phyloP scores from a whole-genome alignment of 2,329 filamentous ascomycete genomes.

The Bipolaris cookei region DNA sequence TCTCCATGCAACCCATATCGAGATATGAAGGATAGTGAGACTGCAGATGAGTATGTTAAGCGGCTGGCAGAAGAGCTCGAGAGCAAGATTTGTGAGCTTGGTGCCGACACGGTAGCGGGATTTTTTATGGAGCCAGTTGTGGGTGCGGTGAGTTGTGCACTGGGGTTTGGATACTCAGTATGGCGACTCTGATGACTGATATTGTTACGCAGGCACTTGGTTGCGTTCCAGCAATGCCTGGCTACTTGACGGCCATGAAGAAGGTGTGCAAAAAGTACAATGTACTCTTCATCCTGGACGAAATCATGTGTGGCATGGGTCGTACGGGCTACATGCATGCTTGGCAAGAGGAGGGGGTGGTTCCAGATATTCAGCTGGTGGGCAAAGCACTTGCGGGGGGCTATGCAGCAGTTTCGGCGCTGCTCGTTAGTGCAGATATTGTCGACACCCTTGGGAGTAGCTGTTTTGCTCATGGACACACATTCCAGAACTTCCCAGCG shows the following conservation, averaged over 20 bases:
- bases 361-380: constrained; percentile 70
- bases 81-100: constrained; percentile 66
- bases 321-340: constrained; percentile 65
- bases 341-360: constrained; percentile 64
- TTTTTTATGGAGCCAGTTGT: constrained; percentile 78
- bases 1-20: constrained; percentile 72
- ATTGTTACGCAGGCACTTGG: constrained; percentile 62
- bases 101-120: constrained; percentile 70
- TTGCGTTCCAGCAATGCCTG: constrained; percentile 68
- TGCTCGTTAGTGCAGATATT: constrained; percentile 63
- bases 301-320: constrained; percentile 75
- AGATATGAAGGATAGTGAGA: constrained; percentile 59
- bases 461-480: constrained; percentile 65
- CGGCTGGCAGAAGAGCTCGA: constrained; percentile 71
- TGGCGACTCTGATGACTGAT: constrained; percentile 3
- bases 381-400: constrained; percentile 72
- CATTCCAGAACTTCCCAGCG: constrained; percentile 67
- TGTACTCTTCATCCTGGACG: constrained; percentile 77
- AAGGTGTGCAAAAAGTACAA: constrained; percentile 73
- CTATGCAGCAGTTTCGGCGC: constrained; percentile 65
- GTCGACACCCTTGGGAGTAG: constrained; percentile 57
- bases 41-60: constrained; percentile 64
- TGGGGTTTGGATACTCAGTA: neutral
- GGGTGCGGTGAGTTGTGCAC: constrained; percentile 63
- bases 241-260: constrained; percentile 73